These are phyloP conservation scores for Penicillium angulare DNA, from an alignment of 495 filamentous ascomycete species.

Conservation along the genomic window DNA sequence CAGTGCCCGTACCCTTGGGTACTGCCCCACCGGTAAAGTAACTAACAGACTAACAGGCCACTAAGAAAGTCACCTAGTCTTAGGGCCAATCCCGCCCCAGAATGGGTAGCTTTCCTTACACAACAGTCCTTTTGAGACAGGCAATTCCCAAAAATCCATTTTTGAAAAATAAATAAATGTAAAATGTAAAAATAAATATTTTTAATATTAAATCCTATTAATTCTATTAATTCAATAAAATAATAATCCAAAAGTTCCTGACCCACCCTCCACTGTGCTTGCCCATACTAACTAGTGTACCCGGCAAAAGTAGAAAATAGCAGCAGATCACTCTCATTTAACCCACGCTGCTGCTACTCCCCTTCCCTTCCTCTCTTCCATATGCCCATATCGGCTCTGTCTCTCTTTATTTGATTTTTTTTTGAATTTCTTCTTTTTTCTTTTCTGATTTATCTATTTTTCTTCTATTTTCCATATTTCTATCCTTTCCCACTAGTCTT, in stretches of 20 bases:
- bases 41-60: not conserved
- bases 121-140: too few relatives aligned
- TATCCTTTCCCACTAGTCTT: constrained; percentile 21
- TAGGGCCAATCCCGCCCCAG: constrained; percentile 24
- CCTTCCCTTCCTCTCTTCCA: constrained; percentile 19
- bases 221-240: not conserved
- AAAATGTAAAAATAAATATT: not conserved
- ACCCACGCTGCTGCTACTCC: constrained; percentile 36
- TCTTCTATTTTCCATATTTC: constrained; percentile 23
- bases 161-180: constrained; percentile 5
- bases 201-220: not conserved
- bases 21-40: not conserved
- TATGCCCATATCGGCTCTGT: constrained; percentile 30
- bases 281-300: constrained; percentile 19
- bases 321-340: constrained; percentile 48
- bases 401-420: constrained; percentile 36
- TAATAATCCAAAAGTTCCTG: constrained; percentile 22
- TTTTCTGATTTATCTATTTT: constrained; percentile 24
- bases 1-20: constrained; percentile 7
- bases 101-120: constrained; percentile 20
- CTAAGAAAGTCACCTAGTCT: not conserved
- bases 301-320: constrained; percentile 34
- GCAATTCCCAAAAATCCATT: not conserved
- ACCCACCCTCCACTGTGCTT: constrained; percentile 23
- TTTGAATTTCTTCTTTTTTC: constrained; percentile 27